phyloP scores from a whole-genome alignment of 2,329 filamentous ascomycete genomes.

The Cladosporium sp. region DNA sequence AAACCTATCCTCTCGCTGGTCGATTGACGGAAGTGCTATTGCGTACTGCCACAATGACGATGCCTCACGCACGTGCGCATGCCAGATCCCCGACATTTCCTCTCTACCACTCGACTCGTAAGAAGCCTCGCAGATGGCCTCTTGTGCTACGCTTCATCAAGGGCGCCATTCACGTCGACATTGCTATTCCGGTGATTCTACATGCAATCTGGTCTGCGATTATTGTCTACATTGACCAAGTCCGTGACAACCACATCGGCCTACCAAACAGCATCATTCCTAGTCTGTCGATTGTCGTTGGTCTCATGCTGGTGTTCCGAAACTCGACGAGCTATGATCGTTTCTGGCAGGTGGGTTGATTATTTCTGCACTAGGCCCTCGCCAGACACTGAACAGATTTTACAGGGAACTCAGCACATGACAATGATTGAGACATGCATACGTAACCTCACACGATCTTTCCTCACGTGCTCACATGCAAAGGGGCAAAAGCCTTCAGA shows the following conservation, averaged over 20 bases:
- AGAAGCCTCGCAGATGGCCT: slow-evolving; percentile 54
- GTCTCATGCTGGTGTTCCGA: slow-evolving; percentile 64
- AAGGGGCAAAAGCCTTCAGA: slow-evolving; percentile 28
- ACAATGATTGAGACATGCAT: slow-evolving; percentile 55
- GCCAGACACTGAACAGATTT: not conserved
- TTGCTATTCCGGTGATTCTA: slow-evolving; percentile 53
- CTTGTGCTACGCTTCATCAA: slow-evolving; percentile 62
- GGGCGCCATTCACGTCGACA: slow-evolving; percentile 58
- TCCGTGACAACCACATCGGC: slow-evolving; percentile 43
- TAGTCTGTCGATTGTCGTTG: slow-evolving; percentile 61
- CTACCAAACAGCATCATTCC: slow-evolving; percentile 60
- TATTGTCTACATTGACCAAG: slow-evolving; percentile 53
- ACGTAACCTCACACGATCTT: slow-evolving; percentile 55
- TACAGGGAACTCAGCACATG: slow-evolving; percentile 40
- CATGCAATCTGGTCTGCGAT: slow-evolving; percentile 57
- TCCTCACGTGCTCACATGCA: slow-evolving; percentile 45
- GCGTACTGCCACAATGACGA: not conserved
- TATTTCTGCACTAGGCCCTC: not conserved
- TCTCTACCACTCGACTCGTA: slow-evolving; percentile 41
- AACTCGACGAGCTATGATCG: slow-evolving; percentile 62
- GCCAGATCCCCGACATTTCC: slow-evolving; percentile 37
- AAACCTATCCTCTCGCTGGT: not conserved
- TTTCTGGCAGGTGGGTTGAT: slow-evolving; percentile 48
- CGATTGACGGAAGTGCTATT: too few relatives aligned
- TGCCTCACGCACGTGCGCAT: slow-evolving; percentile 2